Evolutionary conservation across 257 asterid genomes (phyloP), one percentile per base, ranked within the genome.

Genomic region (Solanum okadae): DNA sequence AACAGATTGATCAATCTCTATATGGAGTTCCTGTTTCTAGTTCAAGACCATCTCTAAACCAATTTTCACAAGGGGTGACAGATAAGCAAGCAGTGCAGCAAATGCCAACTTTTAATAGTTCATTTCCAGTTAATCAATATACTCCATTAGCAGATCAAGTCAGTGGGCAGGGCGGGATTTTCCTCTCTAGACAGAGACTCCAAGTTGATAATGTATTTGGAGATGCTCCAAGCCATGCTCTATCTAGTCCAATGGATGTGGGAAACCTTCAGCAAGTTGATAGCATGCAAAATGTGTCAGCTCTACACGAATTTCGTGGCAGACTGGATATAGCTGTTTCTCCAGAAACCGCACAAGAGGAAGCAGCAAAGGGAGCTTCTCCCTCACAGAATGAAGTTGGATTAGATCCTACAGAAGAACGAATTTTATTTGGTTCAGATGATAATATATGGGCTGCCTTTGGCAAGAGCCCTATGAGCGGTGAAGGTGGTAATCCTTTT

Each of bases 21-120:
- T 97, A 92, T 90, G 99, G 99, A 87, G 93, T 96, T 91, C 99
- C 99, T 34, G 88, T 97, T 84, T 91, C 99, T 84, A 89, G 91
- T 89, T 92, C 98, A 84, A 95, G 98, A 93, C 95, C 95, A 72
- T 81, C 90, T 85, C 90, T 86, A 27, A 92, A 89, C 86, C 96
- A 94, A 71, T 92, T 92, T 90, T 87, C 98, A 82, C 95, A 92
- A 72, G 85, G 89, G 92, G 90, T 87, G 87, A 77, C 92, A 16
- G 95, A 91, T 76, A 93, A 93, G 86, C 88, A 93, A 87, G 86
- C 93, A n/a, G 87, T 90, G 85, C 93, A 87, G 89, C 98, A 92
- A 63, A 77, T 90, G 88, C 86, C 91, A 33, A 86, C 90, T 76
- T 89, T 89, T 90, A 87, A 91, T 75, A 92, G 89, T 93, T 87